Conservation (phyloP, 331 rosid genomes). For the Pyracantha coccinea region DNA sequence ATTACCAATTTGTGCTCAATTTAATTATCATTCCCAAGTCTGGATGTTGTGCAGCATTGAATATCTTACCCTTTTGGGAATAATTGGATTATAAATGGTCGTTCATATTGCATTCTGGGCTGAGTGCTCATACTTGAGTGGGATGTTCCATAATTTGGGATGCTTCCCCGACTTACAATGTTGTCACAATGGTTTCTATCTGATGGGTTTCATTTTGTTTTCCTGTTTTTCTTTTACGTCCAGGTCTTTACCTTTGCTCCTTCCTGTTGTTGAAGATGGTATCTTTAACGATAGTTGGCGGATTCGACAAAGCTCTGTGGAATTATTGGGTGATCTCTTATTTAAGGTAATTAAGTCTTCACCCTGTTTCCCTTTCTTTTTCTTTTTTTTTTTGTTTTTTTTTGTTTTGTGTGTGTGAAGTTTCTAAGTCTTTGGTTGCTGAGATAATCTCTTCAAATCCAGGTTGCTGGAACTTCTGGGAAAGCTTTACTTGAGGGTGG, state of each 20-base stretch:
- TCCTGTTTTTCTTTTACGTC: not conserved
- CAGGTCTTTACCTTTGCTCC: slow-evolving; percentile 94
- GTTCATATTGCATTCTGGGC: not conserved
- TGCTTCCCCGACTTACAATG: not conserved
- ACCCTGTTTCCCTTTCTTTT: not conserved
- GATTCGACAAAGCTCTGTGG: slow-evolving; percentile 95
- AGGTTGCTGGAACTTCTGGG: slow-evolving; percentile 99
- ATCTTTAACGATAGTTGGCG: slow-evolving; percentile 97
- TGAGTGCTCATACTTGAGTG: not conserved
- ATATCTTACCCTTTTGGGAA: not conserved
- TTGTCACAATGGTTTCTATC: not conserved
- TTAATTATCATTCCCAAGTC: not conserved
- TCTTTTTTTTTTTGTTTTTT: no score
- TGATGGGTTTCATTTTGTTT: not conserved
- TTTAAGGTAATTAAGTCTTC: slow-evolving; percentile 56
- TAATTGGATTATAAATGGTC: not conserved
- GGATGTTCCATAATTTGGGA: not conserved
- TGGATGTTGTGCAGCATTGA: not conserved
- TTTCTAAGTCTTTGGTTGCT: slow-evolving; percentile 5
- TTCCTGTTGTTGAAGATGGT: slow-evolving; percentile 97
- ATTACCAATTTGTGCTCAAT: not conserved
- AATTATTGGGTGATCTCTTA: slow-evolving; percentile 90
- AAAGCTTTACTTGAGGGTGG: slow-evolving; percentile 99
- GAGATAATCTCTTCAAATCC: slow-evolving; percentile 12
- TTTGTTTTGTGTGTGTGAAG: not conserved